These are phyloP conservation scores for Daphne laureola DNA, from an alignment of 441 rosid genomes.

Conservation along the genomic window DNA sequence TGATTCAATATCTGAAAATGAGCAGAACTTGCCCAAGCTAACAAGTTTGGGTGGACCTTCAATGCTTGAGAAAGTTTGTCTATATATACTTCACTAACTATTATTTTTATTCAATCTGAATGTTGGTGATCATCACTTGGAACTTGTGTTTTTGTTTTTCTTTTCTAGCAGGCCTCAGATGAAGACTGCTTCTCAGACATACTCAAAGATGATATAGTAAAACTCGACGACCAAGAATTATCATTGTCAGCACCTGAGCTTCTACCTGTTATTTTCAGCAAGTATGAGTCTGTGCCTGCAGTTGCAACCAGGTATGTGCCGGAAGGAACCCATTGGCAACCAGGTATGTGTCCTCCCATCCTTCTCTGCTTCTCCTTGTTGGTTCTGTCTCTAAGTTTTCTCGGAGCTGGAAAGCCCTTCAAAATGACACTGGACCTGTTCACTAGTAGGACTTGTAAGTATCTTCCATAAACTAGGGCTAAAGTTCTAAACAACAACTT, in stretches of 20 bases:
- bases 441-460: too few relatives aligned
- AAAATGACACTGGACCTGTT: too few relatives aligned
- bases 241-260: constrained; percentile 6
- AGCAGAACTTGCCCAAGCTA: constrained; percentile 25
- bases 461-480: too few relatives aligned
- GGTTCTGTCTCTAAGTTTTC: too few relatives aligned
- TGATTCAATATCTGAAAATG: constrained; percentile 45
- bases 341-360: not conserved
- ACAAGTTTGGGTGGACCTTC: constrained; percentile 37
- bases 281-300: constrained; percentile 4
- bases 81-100: not conserved
- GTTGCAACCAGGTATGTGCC: too few relatives aligned
- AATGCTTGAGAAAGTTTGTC: constrained; percentile 31
- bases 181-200: constrained; percentile 60
- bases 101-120: not conserved
- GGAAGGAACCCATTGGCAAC: not conserved
- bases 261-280: constrained; percentile 8
- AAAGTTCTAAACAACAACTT: too few relatives aligned
- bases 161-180: constrained; percentile 28
- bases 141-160: too few relatives aligned
- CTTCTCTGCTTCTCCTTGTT: too few relatives aligned
- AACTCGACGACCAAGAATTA: constrained; percentile 32
- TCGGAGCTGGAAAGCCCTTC: too few relatives aligned
- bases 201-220: constrained; percentile 62
- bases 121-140: not conserved